These are phyloP conservation scores for Ramularia collo-cygni DNA, from an alignment of 2,329 filamentous ascomycete species.

Conservation along the genomic window DNA sequence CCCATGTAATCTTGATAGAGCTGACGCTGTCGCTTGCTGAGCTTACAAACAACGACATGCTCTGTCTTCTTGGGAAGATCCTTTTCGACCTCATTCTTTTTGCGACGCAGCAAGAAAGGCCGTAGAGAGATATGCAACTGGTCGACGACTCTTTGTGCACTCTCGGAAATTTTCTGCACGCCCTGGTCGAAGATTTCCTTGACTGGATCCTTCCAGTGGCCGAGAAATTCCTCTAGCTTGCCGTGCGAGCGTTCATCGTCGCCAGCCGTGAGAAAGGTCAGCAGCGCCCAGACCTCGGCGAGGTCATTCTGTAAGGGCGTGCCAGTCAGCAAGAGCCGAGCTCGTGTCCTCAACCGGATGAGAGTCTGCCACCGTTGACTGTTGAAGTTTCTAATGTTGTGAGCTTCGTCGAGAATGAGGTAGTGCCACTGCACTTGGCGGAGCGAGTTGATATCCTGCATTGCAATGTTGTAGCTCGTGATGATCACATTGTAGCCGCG, in stretches of 20 bases:
- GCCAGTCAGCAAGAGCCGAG: conserved; percentile 80
- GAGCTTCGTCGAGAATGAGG: conserved; percentile 94
- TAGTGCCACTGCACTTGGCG: conserved; percentile 93
- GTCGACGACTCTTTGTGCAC: conserved; percentile 82
- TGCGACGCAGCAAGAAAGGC: conserved; percentile 79
- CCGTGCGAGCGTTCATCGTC: conserved; percentile 76
- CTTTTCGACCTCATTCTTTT: conserved; percentile 97
- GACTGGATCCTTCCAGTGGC: conserved; percentile 91
- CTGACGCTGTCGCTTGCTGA: conserved; percentile 92
- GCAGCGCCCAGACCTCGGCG: conserved; percentile 90
- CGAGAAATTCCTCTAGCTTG: conserved; percentile 89
- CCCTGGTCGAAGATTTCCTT: conserved; percentile 95
- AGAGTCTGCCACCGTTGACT: conserved; percentile 95
- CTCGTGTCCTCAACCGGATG: conserved; percentile 84
- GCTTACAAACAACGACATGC: conserved; percentile 88
- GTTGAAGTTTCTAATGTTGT: conserved; percentile 99
- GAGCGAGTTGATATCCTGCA: conserved; percentile 90
- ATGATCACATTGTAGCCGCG: conserved; percentile 98
- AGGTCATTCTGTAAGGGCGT: conserved; percentile 96
- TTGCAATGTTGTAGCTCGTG: conserved; percentile 92
- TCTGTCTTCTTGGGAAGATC: conserved; percentile 99
- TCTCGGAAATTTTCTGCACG: conserved; percentile 86
- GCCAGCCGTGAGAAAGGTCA: conserved; percentile 94
- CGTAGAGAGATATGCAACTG: conserved; percentile 92
- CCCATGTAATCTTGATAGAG: conserved; percentile 95